Evolutionary conservation across 495 filamentous ascomycete genomes (phyloP).

Genomic region (Staphylotrichum longicolle): DNA sequence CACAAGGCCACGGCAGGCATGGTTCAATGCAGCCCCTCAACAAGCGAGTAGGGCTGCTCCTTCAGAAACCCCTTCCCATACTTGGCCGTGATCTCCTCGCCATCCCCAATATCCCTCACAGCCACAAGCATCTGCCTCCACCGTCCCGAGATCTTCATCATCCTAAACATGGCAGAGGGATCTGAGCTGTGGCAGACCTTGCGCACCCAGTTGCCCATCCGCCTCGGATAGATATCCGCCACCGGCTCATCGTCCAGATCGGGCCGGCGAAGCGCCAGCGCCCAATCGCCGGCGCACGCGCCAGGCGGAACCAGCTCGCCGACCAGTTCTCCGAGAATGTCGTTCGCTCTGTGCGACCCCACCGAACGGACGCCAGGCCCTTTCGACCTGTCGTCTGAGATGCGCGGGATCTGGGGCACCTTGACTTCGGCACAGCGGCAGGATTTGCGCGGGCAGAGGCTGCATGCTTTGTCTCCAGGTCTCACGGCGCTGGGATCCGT

Average conservation of each 20-base stretch:
- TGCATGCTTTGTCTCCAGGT: conserved; percentile 18
- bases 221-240: conserved; percentile 30
- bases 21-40: conserved; percentile 26
- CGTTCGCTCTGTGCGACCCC: conserved; percentile 13
- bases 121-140: conserved; percentile 31
- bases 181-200: conserved; percentile 27
- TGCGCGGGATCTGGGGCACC: conserved; percentile 25
- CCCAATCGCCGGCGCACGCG: conserved; percentile 23
- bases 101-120: conserved; percentile 24
- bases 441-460: conserved; percentile 22
- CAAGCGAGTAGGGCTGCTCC: conserved; percentile 24
- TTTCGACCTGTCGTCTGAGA: conserved; percentile 23
- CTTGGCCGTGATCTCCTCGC: conserved; percentile 34
- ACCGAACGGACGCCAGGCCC: conserved; percentile 27
- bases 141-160: conserved; percentile 29
- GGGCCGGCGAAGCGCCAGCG: conserved; percentile 27
- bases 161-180: conserved; percentile 24
- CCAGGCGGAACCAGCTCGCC: conserved; percentile 32
- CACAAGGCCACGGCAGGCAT: too few species aligned
- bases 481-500: conserved; percentile 23
- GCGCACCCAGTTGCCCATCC: conserved; percentile 36
- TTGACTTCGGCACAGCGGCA: conserved; percentile 24
- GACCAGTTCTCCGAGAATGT: conserved; percentile 31
- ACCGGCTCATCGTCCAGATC: conserved; percentile 27
- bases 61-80: conserved; percentile 27